phyloP scores from a whole-genome alignment of 192 early-diverging fungal species.

The Backusella tuberculispora region DNA sequence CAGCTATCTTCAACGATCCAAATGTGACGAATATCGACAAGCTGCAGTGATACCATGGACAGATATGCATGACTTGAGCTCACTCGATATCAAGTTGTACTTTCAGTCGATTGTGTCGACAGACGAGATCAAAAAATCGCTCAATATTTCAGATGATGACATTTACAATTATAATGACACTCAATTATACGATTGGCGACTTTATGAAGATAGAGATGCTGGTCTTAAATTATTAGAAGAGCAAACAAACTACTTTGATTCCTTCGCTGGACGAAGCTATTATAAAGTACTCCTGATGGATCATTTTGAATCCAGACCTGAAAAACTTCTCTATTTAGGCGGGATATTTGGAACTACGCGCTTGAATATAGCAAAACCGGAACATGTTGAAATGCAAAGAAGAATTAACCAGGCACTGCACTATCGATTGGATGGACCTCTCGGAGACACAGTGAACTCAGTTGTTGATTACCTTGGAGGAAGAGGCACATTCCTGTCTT shows the following conservation, averaged over 20 bases:
- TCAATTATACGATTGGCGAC: constrained; percentile 48
- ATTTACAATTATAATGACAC: constrained; percentile 43
- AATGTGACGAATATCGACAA: constrained; percentile 26
- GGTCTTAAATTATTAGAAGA: not conserved
- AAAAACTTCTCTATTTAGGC: constrained; percentile 52
- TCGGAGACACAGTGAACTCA: constrained; percentile 44
- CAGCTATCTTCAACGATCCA: constrained; percentile 40
- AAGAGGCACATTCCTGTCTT: constrained; percentile 40
- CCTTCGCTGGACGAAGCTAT: constrained; percentile 18
- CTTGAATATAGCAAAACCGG: constrained; percentile 35
- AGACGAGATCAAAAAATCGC: not conserved
- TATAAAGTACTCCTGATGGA: constrained; percentile 24
- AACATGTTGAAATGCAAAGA: constrained; percentile 40
- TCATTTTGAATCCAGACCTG: constrained; percentile 26
- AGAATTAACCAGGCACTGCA: constrained; percentile 44
- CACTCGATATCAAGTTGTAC: constrained; percentile 14
- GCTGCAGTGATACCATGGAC: constrained; percentile 30
- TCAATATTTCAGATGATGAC: constrained; percentile 32
- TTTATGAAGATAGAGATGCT: constrained; percentile 46
- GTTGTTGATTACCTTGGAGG: constrained; percentile 54
- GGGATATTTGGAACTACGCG: constrained; percentile 49
- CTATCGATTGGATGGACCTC: constrained; percentile 42
- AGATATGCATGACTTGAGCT: constrained; percentile 18
- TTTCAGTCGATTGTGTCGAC: constrained; percentile 15
- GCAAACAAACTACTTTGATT: constrained; percentile 22